phyloP scores from a whole-genome alignment of 805 yeast genomes.

The Metschnikowia chrysomelidarum region DNA sequence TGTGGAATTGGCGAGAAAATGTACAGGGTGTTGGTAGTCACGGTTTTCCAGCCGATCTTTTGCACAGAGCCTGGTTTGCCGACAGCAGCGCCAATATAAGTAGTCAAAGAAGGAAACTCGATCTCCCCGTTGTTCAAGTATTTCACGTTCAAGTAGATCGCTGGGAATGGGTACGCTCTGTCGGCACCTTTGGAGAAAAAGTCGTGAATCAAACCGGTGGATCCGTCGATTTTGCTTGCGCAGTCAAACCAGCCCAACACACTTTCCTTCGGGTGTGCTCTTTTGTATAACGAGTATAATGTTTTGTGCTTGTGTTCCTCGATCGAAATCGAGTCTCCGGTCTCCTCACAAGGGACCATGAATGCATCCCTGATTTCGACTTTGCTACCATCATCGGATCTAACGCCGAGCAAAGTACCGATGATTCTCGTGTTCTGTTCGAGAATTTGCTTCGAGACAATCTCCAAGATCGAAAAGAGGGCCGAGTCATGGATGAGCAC shows the following conservation, averaged over 20 bases:
- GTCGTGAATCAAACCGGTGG: conserved; percentile 77
- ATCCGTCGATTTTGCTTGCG: conserved; percentile 59
- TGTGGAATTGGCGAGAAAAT: conserved; percentile 77
- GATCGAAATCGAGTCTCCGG: conserved; percentile 68
- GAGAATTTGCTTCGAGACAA: conserved; percentile 52
- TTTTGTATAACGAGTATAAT: conserved; percentile 68
- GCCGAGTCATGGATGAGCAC: conserved; percentile 68
- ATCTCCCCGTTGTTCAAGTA: conserved; percentile 48
- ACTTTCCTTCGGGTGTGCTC: conserved; percentile 72
- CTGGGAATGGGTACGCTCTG: conserved; percentile 72
- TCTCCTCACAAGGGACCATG: conserved; percentile 77
- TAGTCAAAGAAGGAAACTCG: conserved; percentile 52
- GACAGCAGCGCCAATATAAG: conserved; percentile 77
- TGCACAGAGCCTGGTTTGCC: conserved; percentile 49
- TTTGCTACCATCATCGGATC: conserved; percentile 80
- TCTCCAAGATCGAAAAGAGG: conserved; percentile 72
- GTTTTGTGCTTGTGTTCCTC: conserved; percentile 74
- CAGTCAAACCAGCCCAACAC: conserved; percentile 86
- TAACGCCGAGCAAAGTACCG: conserved; percentile 77
- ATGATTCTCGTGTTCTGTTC: conserved; percentile 55
- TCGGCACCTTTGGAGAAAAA: conserved; percentile 69
- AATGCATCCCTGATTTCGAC: conserved; percentile 73
- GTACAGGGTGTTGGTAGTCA: conserved; percentile 39
- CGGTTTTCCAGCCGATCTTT: conserved; percentile 40
- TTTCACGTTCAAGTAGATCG: conserved; percentile 74